These are phyloP conservation scores for Dioszegia hungarica DNA, from an alignment of 768 basidiomycete genomes.

Conservation along the genomic window DNA sequence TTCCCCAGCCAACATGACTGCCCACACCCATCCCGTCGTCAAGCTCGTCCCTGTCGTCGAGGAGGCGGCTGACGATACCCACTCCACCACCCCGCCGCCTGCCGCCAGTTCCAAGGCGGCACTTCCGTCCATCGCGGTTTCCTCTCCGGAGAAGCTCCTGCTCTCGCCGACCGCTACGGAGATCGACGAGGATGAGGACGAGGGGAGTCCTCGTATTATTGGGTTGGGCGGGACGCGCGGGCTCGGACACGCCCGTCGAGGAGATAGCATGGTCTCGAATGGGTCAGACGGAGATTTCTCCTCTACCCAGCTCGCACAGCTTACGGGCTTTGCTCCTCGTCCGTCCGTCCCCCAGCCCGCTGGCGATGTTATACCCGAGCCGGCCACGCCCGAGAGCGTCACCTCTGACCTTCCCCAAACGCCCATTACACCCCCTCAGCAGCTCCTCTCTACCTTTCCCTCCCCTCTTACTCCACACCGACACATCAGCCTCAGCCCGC, in stretches of 20 bases:
- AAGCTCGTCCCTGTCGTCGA: not conserved
- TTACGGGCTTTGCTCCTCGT: not conserved
- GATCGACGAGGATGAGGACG: not conserved
- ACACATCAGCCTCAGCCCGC: not conserved
- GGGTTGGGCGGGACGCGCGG: not conserved
- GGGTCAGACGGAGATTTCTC: not conserved
- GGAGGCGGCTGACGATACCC: not conserved
- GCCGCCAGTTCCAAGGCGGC: not conserved
- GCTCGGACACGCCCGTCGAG: not conserved
- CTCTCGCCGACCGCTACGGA: slow-evolving; percentile 1
- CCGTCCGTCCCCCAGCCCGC: too few relatives aligned
- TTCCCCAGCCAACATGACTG: not conserved
- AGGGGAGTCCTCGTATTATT: not conserved
- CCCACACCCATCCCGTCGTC: not conserved
- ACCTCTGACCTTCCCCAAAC: not conserved
- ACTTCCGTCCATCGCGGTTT: not conserved
- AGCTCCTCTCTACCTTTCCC: not conserved
- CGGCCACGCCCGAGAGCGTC: not conserved
- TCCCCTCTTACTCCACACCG: too few relatives aligned
- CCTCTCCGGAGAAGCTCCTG: not conserved
- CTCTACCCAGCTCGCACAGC: not conserved
- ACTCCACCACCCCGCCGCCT: not conserved
- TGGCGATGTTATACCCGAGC: too few relatives aligned
- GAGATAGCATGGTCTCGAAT: not conserved
- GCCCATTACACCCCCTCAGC: not conserved